Percentiles rank a stretch among this genome's conserved stretches.
These are phyloP conservation scores for Hymenoscyphus infarciens DNA, from an alignment of 2,329 filamentous ascomycete genomes.

Conservation along the genomic window DNA sequence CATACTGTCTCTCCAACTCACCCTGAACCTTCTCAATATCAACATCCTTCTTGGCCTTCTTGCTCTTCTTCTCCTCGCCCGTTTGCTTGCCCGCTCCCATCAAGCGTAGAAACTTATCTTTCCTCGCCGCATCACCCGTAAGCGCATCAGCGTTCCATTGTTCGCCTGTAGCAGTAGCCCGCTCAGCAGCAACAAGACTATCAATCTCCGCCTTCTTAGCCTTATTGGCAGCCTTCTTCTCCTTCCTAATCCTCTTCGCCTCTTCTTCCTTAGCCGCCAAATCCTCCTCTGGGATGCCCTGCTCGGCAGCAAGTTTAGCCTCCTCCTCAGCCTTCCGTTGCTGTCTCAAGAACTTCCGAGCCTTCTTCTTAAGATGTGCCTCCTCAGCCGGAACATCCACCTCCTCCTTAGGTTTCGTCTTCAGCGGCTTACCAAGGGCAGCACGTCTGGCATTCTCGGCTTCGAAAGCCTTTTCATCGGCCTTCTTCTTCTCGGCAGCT, in stretches of 20 bases:
- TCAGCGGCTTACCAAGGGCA: not conserved
- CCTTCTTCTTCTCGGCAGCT: not conserved
- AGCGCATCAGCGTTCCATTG: constrained; percentile 28
- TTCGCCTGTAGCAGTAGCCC: constrained; percentile 8
- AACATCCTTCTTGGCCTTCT: constrained; percentile 11
- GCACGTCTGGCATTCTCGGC: not conserved
- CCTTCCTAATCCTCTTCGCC: not conserved
- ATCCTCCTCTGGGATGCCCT: not conserved
- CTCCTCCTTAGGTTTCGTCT: not conserved
- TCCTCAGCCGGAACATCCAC: not conserved
- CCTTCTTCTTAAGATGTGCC: not conserved
- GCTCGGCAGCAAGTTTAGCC: not conserved
- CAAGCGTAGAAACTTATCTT: constrained; percentile 33
- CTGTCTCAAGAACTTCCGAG: not conserved
- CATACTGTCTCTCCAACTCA: constrained; percentile 38
- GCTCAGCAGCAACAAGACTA: not conserved
- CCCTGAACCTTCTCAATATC: constrained; percentile 32
- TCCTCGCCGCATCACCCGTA: constrained; percentile 28
- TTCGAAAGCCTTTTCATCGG: not conserved
- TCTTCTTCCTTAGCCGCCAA: not conserved
- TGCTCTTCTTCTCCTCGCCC: constrained; percentile 17
- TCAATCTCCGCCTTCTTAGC: not conserved
- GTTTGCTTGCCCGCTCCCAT: constrained; percentile 24
- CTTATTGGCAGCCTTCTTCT: constrained; percentile 15
- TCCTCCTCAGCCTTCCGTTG: not conserved